Evolutionary conservation across 345 rosid genomes (phyloP), one percentile per base, ranked within the genome.

Genomic region (Pseudoturritis turrita): DNA sequence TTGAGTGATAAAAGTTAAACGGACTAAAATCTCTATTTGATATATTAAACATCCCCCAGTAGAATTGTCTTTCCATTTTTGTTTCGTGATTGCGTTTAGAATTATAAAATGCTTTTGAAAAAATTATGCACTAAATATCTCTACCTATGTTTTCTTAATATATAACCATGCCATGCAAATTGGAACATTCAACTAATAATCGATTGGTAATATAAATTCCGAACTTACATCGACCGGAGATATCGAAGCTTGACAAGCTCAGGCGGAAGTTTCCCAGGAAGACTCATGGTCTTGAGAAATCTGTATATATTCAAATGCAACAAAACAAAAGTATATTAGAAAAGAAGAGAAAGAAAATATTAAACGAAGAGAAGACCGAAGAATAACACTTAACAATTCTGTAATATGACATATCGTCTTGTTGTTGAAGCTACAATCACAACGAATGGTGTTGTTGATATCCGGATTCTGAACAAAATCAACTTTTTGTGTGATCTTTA

Each of bases 221-320:
- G 17, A 19, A 21, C 56, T 33, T 15, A 68, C 54, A 68, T 68
- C 10, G 1, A 3, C 2, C 13, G 41, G 31, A 68, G 72, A 54
- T 41, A n/a, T 36, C 0, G 19, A 41, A 68, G 72, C 28, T 68
- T 68, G 62, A 13, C 31, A 22, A 68, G 18, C 53, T 68, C 22
- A 13, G 53, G 62, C 1, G 72, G 72, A 22, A 68, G 72, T 54
- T 68, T 68, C 7, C 62, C 72, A 4, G 43, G 13, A 41, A 68
- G 63, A 41, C 53, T 54, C 10, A 10, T 0, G 11, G 43, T 5
- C 33, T 43, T 68, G 53, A 68, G 40, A 7, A 0, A 0, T 17
- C 71, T 67, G n/a, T 49, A 26, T 11, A 31, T 70, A 2, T 19
- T 22, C 15, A 26, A 60, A 43, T 37, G 17, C 31, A 58, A 1